Base-by-base conservation (phyloP, 768 basidiomycete species). In the Tephrocybe sp. region DNA sequence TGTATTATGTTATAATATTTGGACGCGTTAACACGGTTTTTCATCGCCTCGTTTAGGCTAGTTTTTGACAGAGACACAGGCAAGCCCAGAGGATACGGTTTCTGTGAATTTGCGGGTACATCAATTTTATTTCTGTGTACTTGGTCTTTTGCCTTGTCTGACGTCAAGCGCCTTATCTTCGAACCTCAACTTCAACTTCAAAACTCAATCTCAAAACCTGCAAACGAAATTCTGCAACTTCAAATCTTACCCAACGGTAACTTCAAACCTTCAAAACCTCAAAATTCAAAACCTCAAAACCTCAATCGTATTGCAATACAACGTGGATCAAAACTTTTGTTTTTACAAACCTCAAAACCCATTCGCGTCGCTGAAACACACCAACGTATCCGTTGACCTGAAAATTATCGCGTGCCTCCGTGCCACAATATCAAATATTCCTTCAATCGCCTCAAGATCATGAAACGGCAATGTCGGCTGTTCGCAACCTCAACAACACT, bases 51-150 rank as follows among this genome's bases (percentile, higher is more conserved):
- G 46, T 53, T 24, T 57, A 93, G 91, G 65, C 76, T 93, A 41
- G 90, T 92, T 40, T 91, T 88, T 68, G 91, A 93, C 72, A 76
- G 91, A 62, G 91, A 91, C 50, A 93, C 92, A n/a, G 92, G 91
- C 47, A 94, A 94, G 65, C 91, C 93, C 43, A 87, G 86, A 69
- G 93, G 93, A 23, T 95, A 94, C 66, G 93, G 92, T 18, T 92
- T 92, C 63, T 92, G 91, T 74, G 91, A 93, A 80, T 94, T 91
- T 61, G 81, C 86, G 57, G 91, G 90, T 91, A 80, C 72, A 77
- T 75, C 63, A 67, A 62, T 69, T 64, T 63, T 57, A 63, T 59
- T 49, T 48, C 58, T 61, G 45, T 64, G 54, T 57, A 52, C 31
- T 39, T 51, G 52, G 61, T 62, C 47, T 52, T 53, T 47, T 30